Evolutionary conservation across 192 early-diverging fungal species (phyloP).

Genomic region (Lobosporangium transversale): DNA sequence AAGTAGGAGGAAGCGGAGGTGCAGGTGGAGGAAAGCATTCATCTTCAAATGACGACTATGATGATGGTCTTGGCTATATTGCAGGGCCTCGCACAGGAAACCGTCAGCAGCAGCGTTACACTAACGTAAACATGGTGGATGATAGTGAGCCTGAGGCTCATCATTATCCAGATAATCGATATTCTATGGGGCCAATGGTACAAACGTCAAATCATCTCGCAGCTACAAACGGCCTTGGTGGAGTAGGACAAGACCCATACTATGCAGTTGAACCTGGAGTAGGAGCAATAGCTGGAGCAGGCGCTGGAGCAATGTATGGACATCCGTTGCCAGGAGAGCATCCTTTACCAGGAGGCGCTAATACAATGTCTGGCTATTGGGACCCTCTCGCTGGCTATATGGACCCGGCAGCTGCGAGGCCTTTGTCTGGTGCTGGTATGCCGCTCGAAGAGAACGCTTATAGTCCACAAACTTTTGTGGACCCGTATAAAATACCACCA

Average conservation of each 20-base stretch:
- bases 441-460: background rate
- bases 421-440: background rate
- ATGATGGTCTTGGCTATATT: background rate
- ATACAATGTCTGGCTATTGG: background rate
- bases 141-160: background rate
- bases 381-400: background rate
- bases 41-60: background rate
- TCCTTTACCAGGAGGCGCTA: background rate
- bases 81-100: background rate
- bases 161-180: background rate
- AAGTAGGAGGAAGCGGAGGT: background rate
- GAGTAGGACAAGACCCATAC: background rate
- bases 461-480: background rate
- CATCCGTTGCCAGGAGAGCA: too few relatives aligned
- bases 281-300: background rate
- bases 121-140: background rate
- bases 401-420: background rate
- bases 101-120: background rate
- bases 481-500: background rate
- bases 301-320: background rate
- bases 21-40: background rate
- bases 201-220: background rate
- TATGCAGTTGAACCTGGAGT: too few relatives aligned
- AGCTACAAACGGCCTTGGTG: background rate
- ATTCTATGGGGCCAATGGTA: background rate